Conservation (phyloP, 768 basidiomycete genomes). For the Lentinus brumalis region DNA sequence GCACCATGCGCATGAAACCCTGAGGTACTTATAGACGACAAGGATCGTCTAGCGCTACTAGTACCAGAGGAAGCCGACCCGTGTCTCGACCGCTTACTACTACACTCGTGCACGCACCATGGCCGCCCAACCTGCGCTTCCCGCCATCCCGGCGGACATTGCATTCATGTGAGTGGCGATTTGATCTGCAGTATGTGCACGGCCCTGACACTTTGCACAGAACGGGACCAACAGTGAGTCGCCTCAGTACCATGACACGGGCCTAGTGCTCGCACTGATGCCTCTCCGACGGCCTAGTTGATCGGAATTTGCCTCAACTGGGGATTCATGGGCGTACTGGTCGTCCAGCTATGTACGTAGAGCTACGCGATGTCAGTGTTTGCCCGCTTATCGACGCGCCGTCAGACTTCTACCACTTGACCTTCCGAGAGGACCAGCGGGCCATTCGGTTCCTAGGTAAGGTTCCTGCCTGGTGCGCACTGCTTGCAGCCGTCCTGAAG, state of each 20-base stretch:
- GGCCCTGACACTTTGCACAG: neutral
- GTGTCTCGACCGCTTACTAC: neutral
- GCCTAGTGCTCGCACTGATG: neutral
- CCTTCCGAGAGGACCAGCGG: neutral
- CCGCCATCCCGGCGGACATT: neutral
- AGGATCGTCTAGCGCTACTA: neutral
- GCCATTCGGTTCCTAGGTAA: neutral
- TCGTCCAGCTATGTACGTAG: neutral
- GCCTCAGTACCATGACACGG: neutral
- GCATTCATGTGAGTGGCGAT: neutral
- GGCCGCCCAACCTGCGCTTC: neutral
- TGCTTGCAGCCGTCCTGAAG: neutral
- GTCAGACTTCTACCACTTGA: neutral
- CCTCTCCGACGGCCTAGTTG: neutral
- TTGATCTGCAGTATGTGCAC: neutral
- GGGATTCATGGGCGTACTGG: neutral
- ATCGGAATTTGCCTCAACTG: neutral
- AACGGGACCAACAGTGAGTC: neutral
- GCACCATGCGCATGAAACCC: no score
- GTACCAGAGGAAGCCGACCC: no score
- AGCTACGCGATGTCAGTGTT: neutral
- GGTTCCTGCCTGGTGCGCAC: neutral
- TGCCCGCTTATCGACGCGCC: neutral
- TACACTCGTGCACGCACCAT: no score
- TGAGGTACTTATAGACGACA: neutral